Evolutionary conservation across 2,329 filamentous ascomycete genomes (phyloP).

Genomic region (Plectosphaerella plurivora): DNA sequence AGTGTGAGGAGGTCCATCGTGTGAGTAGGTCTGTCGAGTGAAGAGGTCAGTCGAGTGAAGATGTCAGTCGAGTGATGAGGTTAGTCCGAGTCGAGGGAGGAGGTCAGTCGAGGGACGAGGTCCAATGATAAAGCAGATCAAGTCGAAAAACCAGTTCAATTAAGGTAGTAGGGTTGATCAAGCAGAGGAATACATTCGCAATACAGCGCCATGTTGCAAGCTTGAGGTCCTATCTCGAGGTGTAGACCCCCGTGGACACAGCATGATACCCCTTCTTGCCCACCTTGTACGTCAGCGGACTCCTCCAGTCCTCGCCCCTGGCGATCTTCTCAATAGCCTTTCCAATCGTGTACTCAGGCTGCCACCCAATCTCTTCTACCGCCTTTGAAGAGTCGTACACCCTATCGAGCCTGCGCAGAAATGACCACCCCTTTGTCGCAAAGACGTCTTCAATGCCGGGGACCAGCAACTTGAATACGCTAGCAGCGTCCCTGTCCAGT

Average conservation of each 20-base stretch:
- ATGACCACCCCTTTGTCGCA: constrained; percentile 26
- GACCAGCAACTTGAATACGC: constrained; percentile 20
- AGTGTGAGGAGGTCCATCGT: too few species aligned
- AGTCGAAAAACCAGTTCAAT: too few species aligned
- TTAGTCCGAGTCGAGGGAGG: too few species aligned
- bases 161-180: too few species aligned
- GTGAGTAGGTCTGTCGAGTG: too few species aligned
- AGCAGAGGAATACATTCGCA: too few species aligned
- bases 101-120: too few species aligned
- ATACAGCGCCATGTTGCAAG: too few species aligned
- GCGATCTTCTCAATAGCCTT: constrained; percentile 26
- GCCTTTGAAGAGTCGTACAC: constrained; percentile 40
- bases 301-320: constrained; percentile 30
- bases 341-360: constrained; percentile 34
- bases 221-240: constrained; percentile 23
- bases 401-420: constrained; percentile 32
- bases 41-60: too few species aligned
- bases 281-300: constrained; percentile 30
- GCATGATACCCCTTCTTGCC: constrained; percentile 41
- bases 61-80: too few species aligned
- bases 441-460: constrained; percentile 26
- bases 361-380: constrained; percentile 35
- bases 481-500: constrained; percentile 26
- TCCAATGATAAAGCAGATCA: too few species aligned
- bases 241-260: constrained; percentile 37